Evolutionary conservation across 2,329 filamentous ascomycete species (phyloP).

Genomic region (Fusarium longipes): DNA sequence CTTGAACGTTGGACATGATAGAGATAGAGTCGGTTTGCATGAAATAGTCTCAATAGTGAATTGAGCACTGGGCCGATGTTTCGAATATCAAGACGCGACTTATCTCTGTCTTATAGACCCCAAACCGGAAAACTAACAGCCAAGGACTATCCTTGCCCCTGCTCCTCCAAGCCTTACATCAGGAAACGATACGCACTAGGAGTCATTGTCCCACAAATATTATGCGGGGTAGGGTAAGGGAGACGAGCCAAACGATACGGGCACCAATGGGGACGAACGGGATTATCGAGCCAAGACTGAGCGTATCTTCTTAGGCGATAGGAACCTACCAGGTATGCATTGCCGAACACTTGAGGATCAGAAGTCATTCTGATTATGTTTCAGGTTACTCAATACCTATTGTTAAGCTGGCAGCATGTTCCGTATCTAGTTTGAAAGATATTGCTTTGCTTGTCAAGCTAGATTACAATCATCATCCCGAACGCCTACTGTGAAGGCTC

Average conservation of each 20-base stretch:
- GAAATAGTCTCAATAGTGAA: neutral
- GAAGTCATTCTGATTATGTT: too few species aligned
- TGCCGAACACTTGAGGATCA: neutral
- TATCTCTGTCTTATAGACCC: neutral
- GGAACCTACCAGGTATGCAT: neutral
- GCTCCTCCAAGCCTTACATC: neutral
- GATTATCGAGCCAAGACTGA: neutral
- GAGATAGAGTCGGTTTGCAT: neutral
- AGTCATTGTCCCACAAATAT: neutral
- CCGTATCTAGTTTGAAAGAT: too few species aligned
- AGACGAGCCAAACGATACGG: neutral
- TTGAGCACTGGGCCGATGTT: neutral
- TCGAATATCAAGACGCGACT: neutral
- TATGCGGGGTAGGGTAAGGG: neutral
- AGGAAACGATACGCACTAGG: neutral
- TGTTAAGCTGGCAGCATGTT: too few species aligned
- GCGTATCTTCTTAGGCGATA: neutral
- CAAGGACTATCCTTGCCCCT: neutral
- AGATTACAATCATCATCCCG: too few species aligned
- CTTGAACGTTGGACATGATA: neutral
- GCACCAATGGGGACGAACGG: neutral
- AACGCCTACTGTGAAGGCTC: neutral
- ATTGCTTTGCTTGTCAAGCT: too few species aligned
- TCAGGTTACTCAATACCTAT: neutral
- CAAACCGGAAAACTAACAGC: neutral